Percentiles rank a stretch among this genome's conserved stretches.
Conservation (phyloP, 306 rosid species). For the Urtica urens region DNA sequence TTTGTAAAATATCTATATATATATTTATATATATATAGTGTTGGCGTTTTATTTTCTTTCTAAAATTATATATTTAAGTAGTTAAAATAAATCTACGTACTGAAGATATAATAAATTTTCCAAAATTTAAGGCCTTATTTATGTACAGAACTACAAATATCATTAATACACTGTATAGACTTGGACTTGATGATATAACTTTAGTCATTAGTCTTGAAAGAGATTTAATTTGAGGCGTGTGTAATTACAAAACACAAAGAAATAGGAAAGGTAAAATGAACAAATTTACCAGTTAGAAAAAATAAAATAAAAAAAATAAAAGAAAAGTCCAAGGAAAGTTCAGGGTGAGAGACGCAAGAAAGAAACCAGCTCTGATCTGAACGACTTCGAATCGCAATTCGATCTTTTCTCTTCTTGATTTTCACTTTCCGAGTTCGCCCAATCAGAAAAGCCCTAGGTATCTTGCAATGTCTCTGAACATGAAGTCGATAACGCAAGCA, state of each 20-base stretch:
- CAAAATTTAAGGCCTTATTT: no score
- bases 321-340: neutral
- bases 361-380: neutral
- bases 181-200: no score
- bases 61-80: no score
- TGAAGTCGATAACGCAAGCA: slow-evolving; percentile 95
- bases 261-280: neutral
- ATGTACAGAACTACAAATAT: no score
- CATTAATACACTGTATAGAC: no score
- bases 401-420: slow-evolving; percentile 5
- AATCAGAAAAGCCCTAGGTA: slow-evolving; percentile 7
- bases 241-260: neutral
- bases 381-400: slow-evolving; percentile 6
- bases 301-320: neutral
- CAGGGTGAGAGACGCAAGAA: neutral
- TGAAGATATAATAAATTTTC: no score
- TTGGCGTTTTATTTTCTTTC: no score
- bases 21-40: no score
- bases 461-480: slow-evolving; percentile 63
- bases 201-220: neutral
- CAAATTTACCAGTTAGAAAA: neutral
- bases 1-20: no score
- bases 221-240: no score
- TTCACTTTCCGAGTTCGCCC: neutral
- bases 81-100: no score